These are phyloP conservation scores for Aspergillus proliferans DNA, from an alignment of 2,329 filamentous ascomycete genomes.

Conservation along the genomic window DNA sequence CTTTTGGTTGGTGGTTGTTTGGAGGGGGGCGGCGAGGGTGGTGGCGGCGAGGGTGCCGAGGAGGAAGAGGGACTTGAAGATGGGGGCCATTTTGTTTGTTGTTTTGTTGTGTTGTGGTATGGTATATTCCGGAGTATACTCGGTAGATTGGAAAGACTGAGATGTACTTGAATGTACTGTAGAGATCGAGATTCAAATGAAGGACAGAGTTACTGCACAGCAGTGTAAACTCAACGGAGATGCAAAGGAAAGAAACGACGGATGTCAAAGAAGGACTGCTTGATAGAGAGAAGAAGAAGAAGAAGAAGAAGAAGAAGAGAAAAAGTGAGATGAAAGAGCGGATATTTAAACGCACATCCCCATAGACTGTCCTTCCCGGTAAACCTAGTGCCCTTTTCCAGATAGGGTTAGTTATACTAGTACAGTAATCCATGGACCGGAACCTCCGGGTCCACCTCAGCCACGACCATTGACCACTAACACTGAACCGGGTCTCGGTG, in stretches of 20 bases:
- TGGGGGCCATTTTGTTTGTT: slow-evolving; percentile 27
- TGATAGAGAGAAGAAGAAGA: background rate
- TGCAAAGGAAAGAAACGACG: slow-evolving; percentile 1
- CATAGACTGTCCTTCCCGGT: background rate
- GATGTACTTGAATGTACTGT: background rate
- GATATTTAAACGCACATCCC: background rate
- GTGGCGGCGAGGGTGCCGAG: slow-evolving; percentile 30
- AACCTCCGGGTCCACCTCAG: no score
- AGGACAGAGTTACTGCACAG: slow-evolving; percentile 18
- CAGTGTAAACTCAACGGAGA: slow-evolving; percentile 17
- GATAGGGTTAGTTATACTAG: no score
- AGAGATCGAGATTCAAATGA: slow-evolving; percentile 3
- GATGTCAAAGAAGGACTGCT: slow-evolving; percentile 2
- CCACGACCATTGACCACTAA: no score
- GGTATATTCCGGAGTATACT: slow-evolving; percentile 5
- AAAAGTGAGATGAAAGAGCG: background rate
- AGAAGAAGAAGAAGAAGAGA: slow-evolving; percentile 1
- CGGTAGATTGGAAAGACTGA: slow-evolving; percentile 3
- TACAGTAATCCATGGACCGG: no score
- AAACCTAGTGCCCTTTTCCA: no score
- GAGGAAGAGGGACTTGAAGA: slow-evolving; percentile 32
- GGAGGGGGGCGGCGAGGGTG: slow-evolving; percentile 20
- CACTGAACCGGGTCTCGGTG: no score
- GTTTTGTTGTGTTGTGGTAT: background rate
- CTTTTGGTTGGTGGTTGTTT: slow-evolving; percentile 3